phyloP scores from a whole-genome alignment of 139 green algal species.

The Micromonas pusilla region DNA sequence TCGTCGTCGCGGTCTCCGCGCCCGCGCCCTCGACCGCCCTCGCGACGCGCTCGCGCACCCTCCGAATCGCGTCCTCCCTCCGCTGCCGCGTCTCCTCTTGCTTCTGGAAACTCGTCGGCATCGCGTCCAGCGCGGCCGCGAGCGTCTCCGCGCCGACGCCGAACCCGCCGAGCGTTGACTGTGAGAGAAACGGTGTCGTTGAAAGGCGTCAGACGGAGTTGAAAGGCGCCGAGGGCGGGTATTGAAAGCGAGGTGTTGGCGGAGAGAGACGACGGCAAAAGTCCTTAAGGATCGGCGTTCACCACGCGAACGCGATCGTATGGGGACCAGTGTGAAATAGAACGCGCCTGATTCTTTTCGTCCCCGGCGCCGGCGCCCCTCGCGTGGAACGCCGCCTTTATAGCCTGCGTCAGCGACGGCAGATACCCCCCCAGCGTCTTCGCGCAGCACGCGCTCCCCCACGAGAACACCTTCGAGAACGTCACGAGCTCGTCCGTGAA shows the following conservation, averaged over 20 bases:
- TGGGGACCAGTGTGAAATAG: too few relatives aligned
- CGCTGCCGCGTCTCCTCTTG: neutral
- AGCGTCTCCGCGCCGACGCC: neutral
- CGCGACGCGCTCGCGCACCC: neutral
- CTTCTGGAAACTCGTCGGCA: neutral
- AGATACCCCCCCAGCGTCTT: neutral
- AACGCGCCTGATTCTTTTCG: too few relatives aligned
- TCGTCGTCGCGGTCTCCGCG: neutral
- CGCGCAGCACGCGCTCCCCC: neutral
- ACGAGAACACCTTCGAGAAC: neutral
- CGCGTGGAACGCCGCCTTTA: neutral
- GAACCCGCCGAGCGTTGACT: neutral
- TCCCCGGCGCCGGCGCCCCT: too few relatives aligned
- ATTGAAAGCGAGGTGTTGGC: too few relatives aligned
- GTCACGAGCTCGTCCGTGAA: neutral
- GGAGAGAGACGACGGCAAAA: too few relatives aligned
- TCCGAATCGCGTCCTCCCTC: neutral
- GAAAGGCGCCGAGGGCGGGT: too few relatives aligned
- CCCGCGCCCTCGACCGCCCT: neutral
- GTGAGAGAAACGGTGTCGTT: too few relatives aligned
- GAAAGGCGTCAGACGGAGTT: too few relatives aligned
- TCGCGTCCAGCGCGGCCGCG: neutral
- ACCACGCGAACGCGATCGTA: too few relatives aligned
- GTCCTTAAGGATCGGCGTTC: too few relatives aligned
- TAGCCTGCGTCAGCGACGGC: neutral